A percentile compares a stretch with the other conserved stretches of the same genome.
These are phyloP conservation scores for Colletotrichum sp. DNA, from an alignment of 2,329 filamentous ascomycete species.

Conservation along the genomic window DNA sequence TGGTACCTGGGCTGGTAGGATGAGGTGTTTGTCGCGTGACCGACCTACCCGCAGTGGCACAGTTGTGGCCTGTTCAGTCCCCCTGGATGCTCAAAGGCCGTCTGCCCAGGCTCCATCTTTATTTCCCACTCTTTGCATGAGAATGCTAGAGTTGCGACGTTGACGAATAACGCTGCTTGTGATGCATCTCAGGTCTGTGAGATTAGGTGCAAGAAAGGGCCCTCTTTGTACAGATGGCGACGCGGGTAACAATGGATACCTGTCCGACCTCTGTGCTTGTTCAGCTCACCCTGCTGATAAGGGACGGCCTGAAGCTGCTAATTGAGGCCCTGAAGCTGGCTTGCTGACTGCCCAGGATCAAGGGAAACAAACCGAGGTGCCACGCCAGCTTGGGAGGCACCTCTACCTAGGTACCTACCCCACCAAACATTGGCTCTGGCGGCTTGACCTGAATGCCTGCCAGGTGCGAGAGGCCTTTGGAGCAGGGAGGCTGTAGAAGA, in stretches of 20 bases:
- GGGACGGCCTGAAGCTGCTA: not conserved
- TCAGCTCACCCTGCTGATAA: not conserved
- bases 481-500: not conserved
- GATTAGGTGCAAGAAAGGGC: not conserved
- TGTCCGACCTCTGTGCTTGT: not conserved
- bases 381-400: not conserved
- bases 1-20: not conserved
- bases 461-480: not conserved
- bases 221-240: not conserved
- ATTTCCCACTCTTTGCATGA: not conserved
- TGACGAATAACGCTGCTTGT: not conserved
- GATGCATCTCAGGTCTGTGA: not conserved
- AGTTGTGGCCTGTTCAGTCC: constrained; percentile 11
- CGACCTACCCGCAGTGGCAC: constrained; percentile 6
- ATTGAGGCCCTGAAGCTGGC: not conserved
- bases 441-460: not conserved
- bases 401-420: not conserved
- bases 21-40: constrained; percentile 20
- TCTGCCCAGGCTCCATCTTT: not conserved
- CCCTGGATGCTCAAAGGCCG: not conserved
- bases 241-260: constrained; percentile 1
- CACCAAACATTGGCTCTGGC: not conserved
- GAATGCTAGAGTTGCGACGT: not conserved
- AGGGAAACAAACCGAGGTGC: not conserved
- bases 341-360: not conserved